Evolutionary conservation across 805 yeast species (phyloP), one percentile per base, ranked within the genome.

Genomic region (Hanseniaspora jakobsenii): DNA sequence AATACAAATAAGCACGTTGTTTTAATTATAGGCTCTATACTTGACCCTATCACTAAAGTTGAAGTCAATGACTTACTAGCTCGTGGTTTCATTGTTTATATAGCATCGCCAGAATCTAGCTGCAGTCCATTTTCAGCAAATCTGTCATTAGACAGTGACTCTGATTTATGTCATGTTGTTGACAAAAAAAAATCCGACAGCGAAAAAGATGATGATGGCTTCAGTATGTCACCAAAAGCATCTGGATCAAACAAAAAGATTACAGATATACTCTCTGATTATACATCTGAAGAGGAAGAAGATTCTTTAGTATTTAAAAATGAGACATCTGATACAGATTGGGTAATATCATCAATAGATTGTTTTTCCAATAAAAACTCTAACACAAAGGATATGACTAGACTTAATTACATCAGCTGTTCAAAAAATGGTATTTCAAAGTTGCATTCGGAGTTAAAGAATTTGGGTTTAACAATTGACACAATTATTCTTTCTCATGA

Each of bases 31-130:
- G 65, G 66, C 1, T 58, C 59, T 39, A 56, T 57, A 54, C 55
- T 54, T 18, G 64, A 61, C 50, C 64, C 66, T 5, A 54, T 60
- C 8, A 52, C 62, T 3, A 55, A 64, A 38, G 53, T 57, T 12
- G 62, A 60, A 46, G 64, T 60, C 2, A 54, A 58, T 53, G 65
- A 61, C 47, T 50, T 61, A 16, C 58, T 59, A 45, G 53, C 59
- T 39, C 58, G 64, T 47, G 52, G 60, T 18, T 61, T 54, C 35
- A 53, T 54, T 6, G 55, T 61, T 3, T 59, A 58, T 36, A 54
- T 61, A 12, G 59, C 63, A 40, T 55, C 64, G 2, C 35, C 31
- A 16, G 39, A 42, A 29, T 35, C 32, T 12, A 42, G 29, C 17
- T 29, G 35, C 30, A 42, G 46, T 9, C 42, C 47, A 13, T 37